Evolutionary conservation across 2,329 filamentous ascomycete genomes (phyloP), one percentile per base, ranked within the genome.

Genomic region (Epichloe bromicola): DNA sequence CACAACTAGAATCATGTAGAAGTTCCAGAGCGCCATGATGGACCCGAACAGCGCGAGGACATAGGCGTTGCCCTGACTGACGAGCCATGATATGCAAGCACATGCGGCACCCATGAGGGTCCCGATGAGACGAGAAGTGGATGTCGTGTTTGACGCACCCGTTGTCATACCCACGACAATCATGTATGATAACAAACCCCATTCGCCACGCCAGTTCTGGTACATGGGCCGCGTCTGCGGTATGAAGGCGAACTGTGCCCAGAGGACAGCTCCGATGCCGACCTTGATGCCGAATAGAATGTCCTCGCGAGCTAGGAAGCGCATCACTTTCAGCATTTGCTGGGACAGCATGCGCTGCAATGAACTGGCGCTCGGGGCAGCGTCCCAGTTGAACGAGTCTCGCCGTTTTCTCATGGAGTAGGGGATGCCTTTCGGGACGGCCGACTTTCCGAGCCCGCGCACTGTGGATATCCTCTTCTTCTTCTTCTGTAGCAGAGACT

Each of bases 81-180:
- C 70, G 41, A 84, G 74, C 93, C 93, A 98, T 45, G 86, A 81
- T 11, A 85, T 57, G 34, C 90, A 75, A 0, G 91, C 87, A 56
- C 83, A 83, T 1, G 76, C 63, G 6, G 88, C 89, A 17, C 93
- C 93, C 38, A 94, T 74, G 36, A 88, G 74, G 1, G 91, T 98
- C 52, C 91, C 93, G 8, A 88, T 73, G 63, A 97, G 91, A 58
- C 93, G 83, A 46, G 90, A 82, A 61, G 83, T 82, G 4, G 89
- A 90, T 0, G 91, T 96, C 1, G 91, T 95, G 65, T 97, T 98
- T 23, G 89, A 88, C 7, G 93, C 89, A 30, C 93, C 93, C 20
- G 96, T 91, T 0, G 91, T 98, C 89, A 96, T 97, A 38, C 87
- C 89, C 63, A 90, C 95, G 23, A 98, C 93, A 62, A 97, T 82